These are phyloP conservation scores for Pyrenula massariospora DNA, from an alignment of 495 filamentous ascomycete genomes.

Conservation along the genomic window DNA sequence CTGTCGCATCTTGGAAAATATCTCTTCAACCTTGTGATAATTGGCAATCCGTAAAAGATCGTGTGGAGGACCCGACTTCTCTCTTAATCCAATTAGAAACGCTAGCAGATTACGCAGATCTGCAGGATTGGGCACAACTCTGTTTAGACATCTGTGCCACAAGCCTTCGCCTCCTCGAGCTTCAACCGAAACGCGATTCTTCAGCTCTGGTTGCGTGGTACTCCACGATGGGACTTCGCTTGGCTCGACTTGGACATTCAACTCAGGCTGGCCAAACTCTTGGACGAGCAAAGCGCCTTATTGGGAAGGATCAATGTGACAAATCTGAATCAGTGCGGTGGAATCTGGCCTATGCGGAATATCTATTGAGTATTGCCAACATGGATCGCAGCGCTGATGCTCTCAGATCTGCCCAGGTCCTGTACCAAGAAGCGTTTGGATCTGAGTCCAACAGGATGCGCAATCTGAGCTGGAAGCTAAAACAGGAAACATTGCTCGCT, in stretches of 20 bases:
- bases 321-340: conserved; percentile 39
- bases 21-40: conserved; percentile 20
- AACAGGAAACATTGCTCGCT: conserved; percentile 33
- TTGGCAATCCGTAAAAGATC: conserved; percentile 34
- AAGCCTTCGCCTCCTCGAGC: conserved; percentile 43
- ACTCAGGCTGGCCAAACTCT: conserved; percentile 59
- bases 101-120: conserved; percentile 65
- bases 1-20: conserved; percentile 33
- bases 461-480: conserved; percentile 22
- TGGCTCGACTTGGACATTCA: conserved; percentile 66
- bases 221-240: conserved; percentile 54
- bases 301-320: conserved; percentile 23
- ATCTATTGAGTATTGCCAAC: conserved; percentile 56
- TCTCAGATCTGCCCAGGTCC: conserved; percentile 17
- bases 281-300: conserved; percentile 39
- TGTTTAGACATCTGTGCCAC: conserved; percentile 31
- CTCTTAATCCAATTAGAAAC: conserved; percentile 53
- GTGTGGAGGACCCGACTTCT: conserved; percentile 50
- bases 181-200: conserved; percentile 34
- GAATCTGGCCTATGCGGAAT: conserved; percentile 63
- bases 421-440: conserved; percentile 26
- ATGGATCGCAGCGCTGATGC: conserved; percentile 35
- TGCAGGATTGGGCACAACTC: conserved; percentile 53
- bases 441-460: conserved; percentile 16
- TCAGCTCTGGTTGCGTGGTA: conserved; percentile 45